A percentile compares a stretch with the other conserved stretches of the same genome.
Evolutionary conservation across 2,329 filamentous ascomycete species (phyloP).

Genomic region (Ophiocordyceps robertsii): DNA sequence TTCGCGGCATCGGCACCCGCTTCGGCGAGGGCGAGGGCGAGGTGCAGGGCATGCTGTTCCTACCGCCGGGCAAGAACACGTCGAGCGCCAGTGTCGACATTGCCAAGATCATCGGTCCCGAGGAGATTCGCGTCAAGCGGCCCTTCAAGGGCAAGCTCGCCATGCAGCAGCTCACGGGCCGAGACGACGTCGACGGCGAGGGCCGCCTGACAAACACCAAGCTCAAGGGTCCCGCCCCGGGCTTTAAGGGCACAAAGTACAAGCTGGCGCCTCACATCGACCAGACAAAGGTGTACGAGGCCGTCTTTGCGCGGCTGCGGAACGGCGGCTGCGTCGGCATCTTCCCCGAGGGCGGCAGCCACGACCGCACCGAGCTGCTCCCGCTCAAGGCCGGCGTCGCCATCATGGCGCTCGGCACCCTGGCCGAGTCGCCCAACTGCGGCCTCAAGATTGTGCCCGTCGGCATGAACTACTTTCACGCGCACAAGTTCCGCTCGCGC

Average conservation of each 20-base stretch:
- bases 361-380: constrained; percentile 82
- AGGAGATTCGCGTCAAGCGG: constrained; percentile 77
- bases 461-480: constrained; percentile 99
- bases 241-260: constrained; percentile 67
- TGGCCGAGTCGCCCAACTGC: constrained; percentile 74
- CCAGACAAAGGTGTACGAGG: constrained; percentile 85
- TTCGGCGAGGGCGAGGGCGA: constrained; percentile 63
- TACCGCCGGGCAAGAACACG: constrained; percentile 69
- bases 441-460: constrained; percentile 90
- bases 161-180: constrained; percentile 68
- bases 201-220: constrained; percentile 47
- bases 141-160: constrained; percentile 68
- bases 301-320: constrained; percentile 74
- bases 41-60: constrained; percentile 69
- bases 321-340: constrained; percentile 86
- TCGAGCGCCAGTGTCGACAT: constrained; percentile 74
- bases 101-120: constrained; percentile 61
- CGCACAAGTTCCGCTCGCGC: constrained; percentile 93
- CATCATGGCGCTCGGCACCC: constrained; percentile 88
- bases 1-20: constrained; percentile 68
- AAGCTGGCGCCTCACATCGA: constrained; percentile 88
- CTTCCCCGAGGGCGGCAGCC: constrained; percentile 92
- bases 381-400: constrained; percentile 93
- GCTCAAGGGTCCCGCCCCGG: constrained; percentile 38
- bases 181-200: constrained; percentile 55